These are phyloP conservation scores for Hyaloscypha hepaticicola DNA, from an alignment of 495 filamentous ascomycete genomes.

Conservation along the genomic window DNA sequence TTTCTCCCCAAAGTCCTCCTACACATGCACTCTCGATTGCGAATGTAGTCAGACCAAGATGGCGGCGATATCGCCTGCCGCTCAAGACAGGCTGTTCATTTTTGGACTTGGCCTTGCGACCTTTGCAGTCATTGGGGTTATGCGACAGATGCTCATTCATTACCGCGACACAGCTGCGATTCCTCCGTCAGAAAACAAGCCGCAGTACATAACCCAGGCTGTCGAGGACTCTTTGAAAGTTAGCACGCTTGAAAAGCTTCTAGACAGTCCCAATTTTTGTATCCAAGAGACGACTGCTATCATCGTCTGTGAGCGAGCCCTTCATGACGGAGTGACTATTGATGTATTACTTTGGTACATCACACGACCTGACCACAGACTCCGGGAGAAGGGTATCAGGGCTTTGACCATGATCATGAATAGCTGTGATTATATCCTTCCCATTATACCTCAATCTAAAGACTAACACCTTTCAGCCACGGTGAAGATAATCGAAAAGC, in stretches of 20 bases:
- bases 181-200: conserved; percentile 48
- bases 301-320: conserved; percentile 52
- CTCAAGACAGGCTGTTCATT: conserved; percentile 45
- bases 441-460: neutral
- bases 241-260: conserved; percentile 49
- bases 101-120: conserved; percentile 41
- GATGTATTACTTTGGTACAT: conserved; percentile 49
- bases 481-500: conserved; percentile 30
- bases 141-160: conserved; percentile 41
- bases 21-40: neutral
- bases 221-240: conserved; percentile 54
- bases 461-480: conserved; percentile 31
- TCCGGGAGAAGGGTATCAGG: conserved; percentile 47
- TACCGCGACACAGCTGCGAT: conserved; percentile 49
- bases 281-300: conserved; percentile 52
- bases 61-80: conserved; percentile 30
- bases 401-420: conserved; percentile 45
- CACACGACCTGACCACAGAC: conserved; percentile 48
- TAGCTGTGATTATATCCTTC: conserved; percentile 32
- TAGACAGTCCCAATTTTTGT: conserved; percentile 51
- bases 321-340: conserved; percentile 44
- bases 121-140: conserved; percentile 36
- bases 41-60: conserved; percentile 28
- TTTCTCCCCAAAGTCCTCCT: neutral
- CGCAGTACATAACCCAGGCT: conserved; percentile 59